phyloP scores from a whole-genome alignment of 805 yeast genomes.

The Saccharomycopsis sp. region DNA sequence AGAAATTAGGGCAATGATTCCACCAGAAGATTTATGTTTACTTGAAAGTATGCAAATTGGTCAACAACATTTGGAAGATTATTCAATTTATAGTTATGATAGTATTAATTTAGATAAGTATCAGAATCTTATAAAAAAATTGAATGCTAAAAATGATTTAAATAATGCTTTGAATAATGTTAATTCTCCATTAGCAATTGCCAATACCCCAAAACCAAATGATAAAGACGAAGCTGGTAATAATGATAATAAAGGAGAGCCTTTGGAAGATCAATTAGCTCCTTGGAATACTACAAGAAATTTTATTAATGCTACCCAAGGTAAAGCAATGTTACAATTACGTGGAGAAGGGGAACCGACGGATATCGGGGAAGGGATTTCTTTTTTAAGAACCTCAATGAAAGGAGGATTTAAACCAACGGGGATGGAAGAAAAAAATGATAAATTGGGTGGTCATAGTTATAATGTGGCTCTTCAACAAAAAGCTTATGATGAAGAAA shows the following conservation, averaged over 20 bases:
- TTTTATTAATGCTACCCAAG: conserved; percentile 88
- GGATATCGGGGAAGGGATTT: conserved; percentile 81
- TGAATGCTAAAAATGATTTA: conserved; percentile 24
- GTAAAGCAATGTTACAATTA: conserved; percentile 91
- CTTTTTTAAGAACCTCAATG: conserved; percentile 85
- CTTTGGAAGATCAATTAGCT: conserved; percentile 74
- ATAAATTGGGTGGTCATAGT: conserved; percentile 43
- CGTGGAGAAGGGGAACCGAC: conserved; percentile 95
- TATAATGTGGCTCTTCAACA: conserved; percentile 82
- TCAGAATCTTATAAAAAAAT: conserved; percentile 19
- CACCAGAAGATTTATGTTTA: conserved; percentile 84
- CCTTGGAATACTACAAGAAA: conserved; percentile 94
- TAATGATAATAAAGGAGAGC: conserved; percentile 33
- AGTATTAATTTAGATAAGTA: conserved; percentile 14
- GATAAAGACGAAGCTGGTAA: conserved; percentile 20
- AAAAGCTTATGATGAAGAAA: conserved; percentile 84
- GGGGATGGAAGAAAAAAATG: conserved; percentile 22
- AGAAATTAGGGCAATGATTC: conserved; percentile 67
- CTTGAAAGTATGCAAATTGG: conserved; percentile 91
- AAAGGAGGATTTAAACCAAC: conserved; percentile 74
- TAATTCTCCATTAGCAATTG: conserved; percentile 1
- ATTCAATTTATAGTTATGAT: conserved; percentile 41
- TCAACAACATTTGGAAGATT: conserved; percentile 79
- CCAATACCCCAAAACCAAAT: neutral
- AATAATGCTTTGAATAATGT: neutral